Percentiles rank a stretch among this genome's conserved stretches.
phyloP scores from a whole-genome alignment of 176 grass and related monocot genomes.

The Sorghum bicolor region DNA sequence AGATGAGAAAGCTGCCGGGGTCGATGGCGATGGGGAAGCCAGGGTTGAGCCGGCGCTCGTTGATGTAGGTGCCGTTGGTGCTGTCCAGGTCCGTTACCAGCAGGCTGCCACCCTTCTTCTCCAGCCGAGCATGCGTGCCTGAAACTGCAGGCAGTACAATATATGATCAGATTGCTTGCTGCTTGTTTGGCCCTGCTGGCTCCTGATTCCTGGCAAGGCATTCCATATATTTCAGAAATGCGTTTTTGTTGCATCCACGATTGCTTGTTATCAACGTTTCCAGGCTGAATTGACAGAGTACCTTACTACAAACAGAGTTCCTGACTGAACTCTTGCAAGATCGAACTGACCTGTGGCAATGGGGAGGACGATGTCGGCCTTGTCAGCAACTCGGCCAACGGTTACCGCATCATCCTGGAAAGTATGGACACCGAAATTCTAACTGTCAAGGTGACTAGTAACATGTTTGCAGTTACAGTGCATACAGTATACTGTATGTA shows the following conservation, averaged over 20 bases:
- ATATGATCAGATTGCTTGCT: too few relatives aligned
- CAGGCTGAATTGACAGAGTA: neutral
- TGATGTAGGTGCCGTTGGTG: conserved; percentile 84
- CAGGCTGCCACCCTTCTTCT: conserved; percentile 60
- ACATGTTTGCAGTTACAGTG: neutral
- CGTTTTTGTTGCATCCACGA: neutral
- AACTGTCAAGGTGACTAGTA: neutral
- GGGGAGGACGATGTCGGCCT: conserved; percentile 72
- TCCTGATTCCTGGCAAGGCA: neutral
- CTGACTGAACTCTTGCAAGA: neutral
- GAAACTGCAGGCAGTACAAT: conserved; percentile 45
- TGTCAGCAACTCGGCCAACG: conserved; percentile 63
- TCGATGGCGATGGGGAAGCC: conserved; percentile 33
- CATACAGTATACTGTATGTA: neutral
- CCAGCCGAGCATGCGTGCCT: conserved; percentile 59
- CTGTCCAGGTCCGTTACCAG: conserved; percentile 77
- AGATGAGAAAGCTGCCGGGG: conserved; percentile 55
- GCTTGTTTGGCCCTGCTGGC: neutral
- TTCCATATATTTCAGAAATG: neutral
- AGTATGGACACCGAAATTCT: neutral
- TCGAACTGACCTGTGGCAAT: conserved; percentile 45
- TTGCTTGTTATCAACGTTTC: neutral
- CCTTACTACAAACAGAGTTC: neutral
- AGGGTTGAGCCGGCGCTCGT: conserved; percentile 59
- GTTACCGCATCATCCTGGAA: conserved; percentile 47